Evolutionary conservation across 768 basidiomycete species (phyloP), one percentile per base, ranked within the genome.

Genomic region (Amanita polypyramis): DNA sequence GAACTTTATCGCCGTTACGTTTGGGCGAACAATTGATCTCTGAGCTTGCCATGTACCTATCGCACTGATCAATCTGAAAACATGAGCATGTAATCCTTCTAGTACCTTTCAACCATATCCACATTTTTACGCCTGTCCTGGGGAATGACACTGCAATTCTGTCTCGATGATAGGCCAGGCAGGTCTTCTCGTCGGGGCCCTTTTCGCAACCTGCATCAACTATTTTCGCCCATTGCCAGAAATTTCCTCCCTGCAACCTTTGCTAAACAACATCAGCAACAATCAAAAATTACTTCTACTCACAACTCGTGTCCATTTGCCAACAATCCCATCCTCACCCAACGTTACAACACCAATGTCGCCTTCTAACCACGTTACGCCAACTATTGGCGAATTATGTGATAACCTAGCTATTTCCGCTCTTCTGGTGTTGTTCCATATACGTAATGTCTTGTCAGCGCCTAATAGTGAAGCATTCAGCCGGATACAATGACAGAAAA

Each of bases 41-140:
- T 85, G 80, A 1, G 70, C 61, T 51, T 76, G 72, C 84, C 82
- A 85, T 20, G 72, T 71, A 11, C 77, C 82, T 83, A 35, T 15
- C 36, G 33, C 17, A 15, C 38, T 45, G 10, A 47, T 12, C 27
- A 19, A 37, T 40, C 15, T 12, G 43, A 44, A 36, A 51, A 40
- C n/a, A 33, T 10, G 17, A 4, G 29, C 17, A n/a, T 39, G 27
- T 21, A 15, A 20, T 50, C 53, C 23, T 46, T 8, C 20, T 33
- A 12, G n/a, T 46, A 81, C 81, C 79, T 64, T 75, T 74, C 39
- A 63, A 65, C 70, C 71, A 75, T 50, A 76, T 59, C 80, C 81
- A 83, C n/a, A 82, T 69, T 51, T 76, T 80, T 35, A 83, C 79
- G 2, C 79, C 79, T 35, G 63, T 54, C n/a, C 65, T 62, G 29